Conservation (phyloP, 2,329 filamentous ascomycete genomes). For the Xylariaceae sp. region DNA sequence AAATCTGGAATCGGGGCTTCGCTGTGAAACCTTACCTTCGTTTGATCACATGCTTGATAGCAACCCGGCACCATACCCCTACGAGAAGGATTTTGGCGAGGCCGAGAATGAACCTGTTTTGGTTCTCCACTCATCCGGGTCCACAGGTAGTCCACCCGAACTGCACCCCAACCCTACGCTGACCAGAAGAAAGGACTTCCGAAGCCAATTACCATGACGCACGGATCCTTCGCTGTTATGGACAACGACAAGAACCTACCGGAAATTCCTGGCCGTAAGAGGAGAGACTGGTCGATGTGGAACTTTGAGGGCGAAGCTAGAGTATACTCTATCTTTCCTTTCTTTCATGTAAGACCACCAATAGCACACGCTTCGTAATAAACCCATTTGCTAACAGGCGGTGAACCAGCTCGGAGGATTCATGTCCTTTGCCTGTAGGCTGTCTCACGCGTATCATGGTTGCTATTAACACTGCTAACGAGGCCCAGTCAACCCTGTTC, state of each 20-base stretch:
- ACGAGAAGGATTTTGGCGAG: slow-evolving; percentile 29
- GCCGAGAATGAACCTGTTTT: slow-evolving; percentile 29
- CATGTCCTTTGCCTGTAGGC: slow-evolving; percentile 17
- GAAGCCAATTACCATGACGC: slow-evolving; percentile 18
- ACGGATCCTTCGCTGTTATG: slow-evolving; percentile 25
- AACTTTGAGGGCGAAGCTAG: slow-evolving; percentile 27
- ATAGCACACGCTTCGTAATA: too few species aligned
- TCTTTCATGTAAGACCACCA: slow-evolving; percentile 31
- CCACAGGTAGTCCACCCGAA: too few species aligned
- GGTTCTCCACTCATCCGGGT: slow-evolving; percentile 37
- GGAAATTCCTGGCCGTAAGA: slow-evolving; percentile 21
- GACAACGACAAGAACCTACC: slow-evolving; percentile 29
- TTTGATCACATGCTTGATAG: slow-evolving; percentile 31
- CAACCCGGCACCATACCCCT: slow-evolving; percentile 23
- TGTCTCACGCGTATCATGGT: background rate
- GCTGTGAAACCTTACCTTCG: slow-evolving; percentile 18
- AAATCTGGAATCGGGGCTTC: background rate
- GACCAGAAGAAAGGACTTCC: background rate
- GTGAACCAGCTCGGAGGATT: slow-evolving; percentile 27
- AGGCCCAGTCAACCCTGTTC: slow-evolving; percentile 25
- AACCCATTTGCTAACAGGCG: background rate
- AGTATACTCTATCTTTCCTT: slow-evolving; percentile 31
- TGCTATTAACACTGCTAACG: slow-evolving; percentile 6
- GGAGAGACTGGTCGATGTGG: slow-evolving; percentile 28
- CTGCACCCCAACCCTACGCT: too few species aligned